phyloP scores from a whole-genome alignment of 1,284 basidiomycete species.

The Austropuccinia psidii region DNA sequence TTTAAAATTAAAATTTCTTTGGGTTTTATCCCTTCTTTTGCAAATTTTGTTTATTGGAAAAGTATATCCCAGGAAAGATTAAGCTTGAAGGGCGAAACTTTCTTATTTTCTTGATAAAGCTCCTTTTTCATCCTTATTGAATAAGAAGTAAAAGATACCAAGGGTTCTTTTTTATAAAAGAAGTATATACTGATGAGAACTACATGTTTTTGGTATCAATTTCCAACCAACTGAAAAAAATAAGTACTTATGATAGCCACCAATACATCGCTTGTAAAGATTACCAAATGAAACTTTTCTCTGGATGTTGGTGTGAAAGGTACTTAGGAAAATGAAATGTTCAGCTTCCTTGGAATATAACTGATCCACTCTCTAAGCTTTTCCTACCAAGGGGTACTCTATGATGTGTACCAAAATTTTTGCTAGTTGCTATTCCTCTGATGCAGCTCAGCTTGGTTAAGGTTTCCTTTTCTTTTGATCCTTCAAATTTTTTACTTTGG shows the following conservation, averaged over 20 bases:
- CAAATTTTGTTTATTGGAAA: too few relatives aligned
- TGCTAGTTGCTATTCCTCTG: constrained; percentile 3
- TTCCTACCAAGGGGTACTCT: background rate
- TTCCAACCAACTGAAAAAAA: too few relatives aligned
- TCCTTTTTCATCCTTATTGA: too few relatives aligned
- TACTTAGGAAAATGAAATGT: background rate
- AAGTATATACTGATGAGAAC: background rate
- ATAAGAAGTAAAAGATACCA: background rate
- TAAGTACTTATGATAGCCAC: too few relatives aligned
- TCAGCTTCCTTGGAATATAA: background rate
- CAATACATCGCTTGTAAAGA: too few relatives aligned
- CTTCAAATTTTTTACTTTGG: too few relatives aligned
- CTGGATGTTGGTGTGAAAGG: background rate
- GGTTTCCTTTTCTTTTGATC: too few relatives aligned
- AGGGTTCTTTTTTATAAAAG: background rate
- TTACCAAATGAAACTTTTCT: background rate
- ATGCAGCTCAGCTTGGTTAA: background rate
- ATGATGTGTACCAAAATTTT: background rate
- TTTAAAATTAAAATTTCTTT: too few relatives aligned
- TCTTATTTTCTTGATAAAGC: too few relatives aligned
- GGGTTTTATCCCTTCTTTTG: too few relatives aligned
- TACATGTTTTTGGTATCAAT: background rate
- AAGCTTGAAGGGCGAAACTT: too few relatives aligned
- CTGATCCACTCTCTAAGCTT: background rate
- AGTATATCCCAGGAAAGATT: too few relatives aligned